Base-by-base conservation (phyloP, 2,329 filamentous ascomycete species). In the Talaromyces funiculosus region DNA sequence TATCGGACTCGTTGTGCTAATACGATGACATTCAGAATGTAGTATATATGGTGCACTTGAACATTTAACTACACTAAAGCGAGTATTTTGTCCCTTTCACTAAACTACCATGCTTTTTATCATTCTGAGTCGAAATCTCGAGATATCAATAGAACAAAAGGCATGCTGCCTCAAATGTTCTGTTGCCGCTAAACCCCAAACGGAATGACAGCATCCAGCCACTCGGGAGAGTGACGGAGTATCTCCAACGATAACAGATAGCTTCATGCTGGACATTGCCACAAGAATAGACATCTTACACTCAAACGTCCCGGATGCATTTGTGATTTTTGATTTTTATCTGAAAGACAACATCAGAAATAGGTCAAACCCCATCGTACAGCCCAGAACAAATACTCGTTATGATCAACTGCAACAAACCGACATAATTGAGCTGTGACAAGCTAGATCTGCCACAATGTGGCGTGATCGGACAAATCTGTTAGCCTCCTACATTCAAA, bases 401-500 rank as follows among this genome's bases (percentile, higher is more conserved):
- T 29, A 59, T 59, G 57, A 29, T 53, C 40, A 42, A 49, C 16
- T 33, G 33, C 56, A 59, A n/a, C 56, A 53, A 29, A 35, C 57
- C 56, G 18, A 38, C 45, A 22, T 40, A 29, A 40, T 42, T 40
- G 43, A 59, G 56, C 56, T 59, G 29, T 49, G 56, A 51, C 31
- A 42, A 59, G 57, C 60, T 55, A 40, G 61, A 49, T 62, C 57
- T 62, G 83, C 82, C 86, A 88, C 84, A 80, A 96, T 96, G 91
- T 99, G 92, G 92, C 91, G 94, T 82, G 94, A 99, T 84, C 89
- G 94, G 79, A 99, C 94, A 69, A 99, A 97, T 75, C 89, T 99
- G 92, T 53, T 1, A 24, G 22, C 10, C 7, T n/a, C n/a, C 12
- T 26, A 12, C 16, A 1, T 2, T 22, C 7, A 26, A n/a, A 18